Conservation (phyloP, 225 moss, liverwort and hornwort genomes). For the Bryoerythrophyllum caledonicum region DNA sequence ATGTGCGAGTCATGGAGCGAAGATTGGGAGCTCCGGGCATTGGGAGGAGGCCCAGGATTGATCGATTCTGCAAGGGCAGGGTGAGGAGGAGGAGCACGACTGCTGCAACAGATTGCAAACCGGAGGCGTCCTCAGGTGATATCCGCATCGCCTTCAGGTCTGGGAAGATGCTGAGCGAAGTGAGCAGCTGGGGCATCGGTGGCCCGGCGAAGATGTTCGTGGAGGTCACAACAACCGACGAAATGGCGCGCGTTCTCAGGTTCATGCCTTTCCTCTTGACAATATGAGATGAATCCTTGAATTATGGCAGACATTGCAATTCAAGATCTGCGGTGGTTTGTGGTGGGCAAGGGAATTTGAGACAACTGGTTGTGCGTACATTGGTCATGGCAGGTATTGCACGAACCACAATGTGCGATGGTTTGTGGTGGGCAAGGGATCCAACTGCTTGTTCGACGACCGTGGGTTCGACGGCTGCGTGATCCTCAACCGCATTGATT, state of each 20-base stretch:
- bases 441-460: constrained; percentile 94
- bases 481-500: constrained; percentile 73
- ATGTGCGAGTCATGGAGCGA: neutral
- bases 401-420: constrained; percentile 40
- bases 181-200: constrained; percentile 86
- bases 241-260: constrained; percentile 79
- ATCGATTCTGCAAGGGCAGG: neutral
- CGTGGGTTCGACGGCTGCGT: constrained; percentile 86
- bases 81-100: neutral
- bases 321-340: no score
- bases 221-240: constrained; percentile 63
- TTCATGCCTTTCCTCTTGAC: constrained; percentile 10
- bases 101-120: constrained; percentile 2
- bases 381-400: constrained; percentile 58
- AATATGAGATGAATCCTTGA: neutral
- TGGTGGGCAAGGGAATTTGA: no score
- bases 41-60: neutral
- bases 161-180: constrained; percentile 77
- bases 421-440: constrained; percentile 93
- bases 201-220: constrained; percentile 88
- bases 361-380: no score
- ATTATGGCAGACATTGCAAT: neutral
- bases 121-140: neutral
- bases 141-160: constrained; percentile 21
- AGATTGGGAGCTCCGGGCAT: constrained; percentile 3